These are phyloP conservation scores for Acacia concinna DNA, from an alignment of 331 rosid genomes.

Conservation along the genomic window DNA sequence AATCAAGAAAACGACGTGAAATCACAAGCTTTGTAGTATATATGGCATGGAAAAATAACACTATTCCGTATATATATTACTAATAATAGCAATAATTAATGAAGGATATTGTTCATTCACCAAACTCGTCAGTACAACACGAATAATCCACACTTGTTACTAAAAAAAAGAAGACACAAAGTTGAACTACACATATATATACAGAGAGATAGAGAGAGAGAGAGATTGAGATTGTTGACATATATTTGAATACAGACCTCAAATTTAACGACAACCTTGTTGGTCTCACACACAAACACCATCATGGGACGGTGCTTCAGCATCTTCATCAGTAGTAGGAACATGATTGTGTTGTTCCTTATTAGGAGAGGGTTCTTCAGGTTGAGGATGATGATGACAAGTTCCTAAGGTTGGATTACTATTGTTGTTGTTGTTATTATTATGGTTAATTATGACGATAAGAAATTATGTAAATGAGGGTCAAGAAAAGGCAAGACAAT, in stretches of 20 bases:
- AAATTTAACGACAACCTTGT: not conserved
- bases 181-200: not conserved
- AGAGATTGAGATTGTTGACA: too few relatives aligned
- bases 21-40: too few relatives aligned
- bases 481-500: not conserved
- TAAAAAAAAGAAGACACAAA: not conserved
- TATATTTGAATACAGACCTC: not conserved
- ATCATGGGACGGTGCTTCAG: not conserved
- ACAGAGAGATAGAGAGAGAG: too few relatives aligned
- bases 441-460: not conserved
- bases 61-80: not conserved
- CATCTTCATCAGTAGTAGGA: not conserved
- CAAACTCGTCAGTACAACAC: not conserved
- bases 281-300: not conserved
- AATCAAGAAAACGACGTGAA: too few relatives aligned
- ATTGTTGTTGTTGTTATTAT: not conserved
- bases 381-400: not conserved
- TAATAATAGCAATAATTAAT: too few relatives aligned
- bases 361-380: not conserved
- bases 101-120: not conserved
- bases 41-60: not conserved
- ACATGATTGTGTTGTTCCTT: not conserved
- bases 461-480: not conserved
- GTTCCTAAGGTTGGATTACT: not conserved
- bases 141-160: not conserved